Evolutionary conservation across 495 filamentous ascomycete genomes (phyloP).

Genomic region (Aspergillus hancockii): DNA sequence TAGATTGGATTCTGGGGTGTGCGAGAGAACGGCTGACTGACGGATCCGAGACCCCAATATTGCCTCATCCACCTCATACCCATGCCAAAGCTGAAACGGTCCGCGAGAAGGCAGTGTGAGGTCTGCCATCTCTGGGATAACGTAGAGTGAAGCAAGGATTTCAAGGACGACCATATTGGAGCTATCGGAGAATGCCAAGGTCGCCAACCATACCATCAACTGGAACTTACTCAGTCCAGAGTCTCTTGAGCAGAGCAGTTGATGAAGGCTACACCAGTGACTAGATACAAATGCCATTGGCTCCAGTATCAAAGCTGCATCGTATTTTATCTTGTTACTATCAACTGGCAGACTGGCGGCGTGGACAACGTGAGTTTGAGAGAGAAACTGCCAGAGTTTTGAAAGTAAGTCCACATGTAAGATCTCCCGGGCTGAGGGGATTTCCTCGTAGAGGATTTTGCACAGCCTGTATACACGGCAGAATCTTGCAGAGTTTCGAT

Average conservation of each 20-base stretch:
- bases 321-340: slow-evolving; percentile 16
- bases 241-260: slow-evolving; percentile 20
- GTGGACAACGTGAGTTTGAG: too few relatives aligned
- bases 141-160: slow-evolving; percentile 38
- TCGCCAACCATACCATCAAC: slow-evolving; percentile 49
- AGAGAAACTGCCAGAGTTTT: slow-evolving; percentile 18
- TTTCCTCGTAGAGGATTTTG: slow-evolving; percentile 14
- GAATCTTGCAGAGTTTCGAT: slow-evolving; percentile 4
- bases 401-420: neutral
- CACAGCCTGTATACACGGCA: slow-evolving; percentile 11
- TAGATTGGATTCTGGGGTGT: slow-evolving; percentile 12
- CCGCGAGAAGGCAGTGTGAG: slow-evolving; percentile 9
- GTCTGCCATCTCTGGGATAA: slow-evolving; percentile 19
- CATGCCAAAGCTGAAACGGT: neutral
- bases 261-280: slow-evolving; percentile 39
- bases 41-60: neutral
- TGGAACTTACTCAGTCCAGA: slow-evolving; percentile 30
- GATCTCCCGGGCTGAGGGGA: slow-evolving; percentile 1
- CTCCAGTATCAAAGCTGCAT: slow-evolving; percentile 19
- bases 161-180: slow-evolving; percentile 34
- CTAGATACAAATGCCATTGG: slow-evolving; percentile 21
- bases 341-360: slow-evolving; percentile 13
- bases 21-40: too few relatives aligned
- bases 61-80: neutral
- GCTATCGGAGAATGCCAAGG: slow-evolving; percentile 34